Evolutionary conservation across 2,329 filamentous ascomycete species (phyloP).

Genomic region (Chrysoporthe cubensis): DNA sequence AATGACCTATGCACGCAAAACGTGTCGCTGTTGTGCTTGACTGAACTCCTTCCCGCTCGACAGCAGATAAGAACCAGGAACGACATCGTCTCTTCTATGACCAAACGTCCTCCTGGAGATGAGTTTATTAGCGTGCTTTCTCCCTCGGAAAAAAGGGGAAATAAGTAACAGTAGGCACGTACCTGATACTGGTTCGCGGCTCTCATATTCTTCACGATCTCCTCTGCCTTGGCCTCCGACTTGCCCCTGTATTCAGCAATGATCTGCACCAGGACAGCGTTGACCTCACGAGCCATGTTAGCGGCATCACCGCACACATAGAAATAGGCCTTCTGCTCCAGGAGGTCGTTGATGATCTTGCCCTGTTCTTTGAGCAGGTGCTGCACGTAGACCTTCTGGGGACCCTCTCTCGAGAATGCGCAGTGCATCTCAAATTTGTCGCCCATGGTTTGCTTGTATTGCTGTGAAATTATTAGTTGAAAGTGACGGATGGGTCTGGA

Average conservation of each 20-base stretch:
- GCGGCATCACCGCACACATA: constrained; percentile 98
- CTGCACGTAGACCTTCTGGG: constrained; percentile 95
- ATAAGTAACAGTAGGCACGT: constrained; percentile 38
- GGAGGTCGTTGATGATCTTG: constrained; percentile 82
- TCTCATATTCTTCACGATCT: constrained; percentile 96
- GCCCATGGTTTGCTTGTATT: constrained; percentile 81
- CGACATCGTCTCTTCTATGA: constrained; percentile 49
- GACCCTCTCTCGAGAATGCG: constrained; percentile 88
- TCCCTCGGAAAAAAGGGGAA: neutral
- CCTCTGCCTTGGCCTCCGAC: constrained; percentile 85
- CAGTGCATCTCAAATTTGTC: constrained; percentile 90
- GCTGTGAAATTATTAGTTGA: constrained; percentile 51
- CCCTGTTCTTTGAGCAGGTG: constrained; percentile 84
- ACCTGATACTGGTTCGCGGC: constrained; percentile 95
- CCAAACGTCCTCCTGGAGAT: constrained; percentile 70
- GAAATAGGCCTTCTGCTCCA: constrained; percentile 87
- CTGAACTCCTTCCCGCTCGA: constrained; percentile 20
- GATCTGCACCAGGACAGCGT: constrained; percentile 82
- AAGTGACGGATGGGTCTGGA: constrained; percentile 6
- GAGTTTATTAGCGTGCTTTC: constrained; percentile 37
- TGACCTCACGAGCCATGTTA: constrained; percentile 95
- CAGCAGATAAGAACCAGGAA: constrained; percentile 18
- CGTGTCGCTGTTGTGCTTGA: constrained; percentile 2
- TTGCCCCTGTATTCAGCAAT: constrained; percentile 83
- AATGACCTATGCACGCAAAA: constrained; percentile 16